Conservation (phyloP, 1,284 basidiomycete genomes). For the Agroathelia rolfsii region DNA sequence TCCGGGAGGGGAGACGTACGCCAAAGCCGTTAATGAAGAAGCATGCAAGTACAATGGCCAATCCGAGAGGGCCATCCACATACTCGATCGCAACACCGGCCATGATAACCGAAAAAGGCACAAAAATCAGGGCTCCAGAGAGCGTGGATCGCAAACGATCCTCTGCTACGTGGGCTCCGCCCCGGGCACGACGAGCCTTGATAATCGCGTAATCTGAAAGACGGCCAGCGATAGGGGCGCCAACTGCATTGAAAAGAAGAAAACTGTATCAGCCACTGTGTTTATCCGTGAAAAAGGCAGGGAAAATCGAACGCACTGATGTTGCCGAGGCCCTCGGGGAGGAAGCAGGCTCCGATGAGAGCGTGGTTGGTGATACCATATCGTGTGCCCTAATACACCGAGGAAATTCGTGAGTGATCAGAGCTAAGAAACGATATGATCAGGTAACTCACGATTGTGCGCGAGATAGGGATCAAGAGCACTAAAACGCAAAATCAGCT, state of each 20-base stretch:
- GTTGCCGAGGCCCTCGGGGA: conserved; percentile 24
- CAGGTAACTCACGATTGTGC: too few species aligned
- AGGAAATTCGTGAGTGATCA: too few species aligned
- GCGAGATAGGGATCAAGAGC: too few species aligned
- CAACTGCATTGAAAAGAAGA: too few species aligned
- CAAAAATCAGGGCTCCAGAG: conserved; percentile 33
- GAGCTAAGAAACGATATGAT: too few species aligned
- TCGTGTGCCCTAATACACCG: conserved; percentile 16
- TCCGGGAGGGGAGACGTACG: conserved; percentile 28
- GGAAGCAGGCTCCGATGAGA: conserved; percentile 25
- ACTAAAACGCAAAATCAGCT: too few species aligned
- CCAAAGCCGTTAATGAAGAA: conserved; percentile 42
- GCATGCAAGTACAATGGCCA: conserved; percentile 30
- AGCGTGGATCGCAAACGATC: conserved; percentile 45
- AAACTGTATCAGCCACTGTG: too few species aligned
- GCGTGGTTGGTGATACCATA: conserved; percentile 25
- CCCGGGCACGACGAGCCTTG: conserved; percentile 35
- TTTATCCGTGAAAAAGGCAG: too few species aligned
- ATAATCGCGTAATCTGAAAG: conserved; percentile 41
- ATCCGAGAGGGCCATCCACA: conserved; percentile 28
- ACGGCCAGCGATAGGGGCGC: conserved; percentile 40
- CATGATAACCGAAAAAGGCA: conserved; percentile 27
- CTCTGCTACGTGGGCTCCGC: conserved; percentile 44
- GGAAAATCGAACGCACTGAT: conserved; percentile 18
- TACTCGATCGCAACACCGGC: conserved; percentile 13